Conservation (phyloP, 345 rosid genomes). For the Dimocarpus longan region DNA sequence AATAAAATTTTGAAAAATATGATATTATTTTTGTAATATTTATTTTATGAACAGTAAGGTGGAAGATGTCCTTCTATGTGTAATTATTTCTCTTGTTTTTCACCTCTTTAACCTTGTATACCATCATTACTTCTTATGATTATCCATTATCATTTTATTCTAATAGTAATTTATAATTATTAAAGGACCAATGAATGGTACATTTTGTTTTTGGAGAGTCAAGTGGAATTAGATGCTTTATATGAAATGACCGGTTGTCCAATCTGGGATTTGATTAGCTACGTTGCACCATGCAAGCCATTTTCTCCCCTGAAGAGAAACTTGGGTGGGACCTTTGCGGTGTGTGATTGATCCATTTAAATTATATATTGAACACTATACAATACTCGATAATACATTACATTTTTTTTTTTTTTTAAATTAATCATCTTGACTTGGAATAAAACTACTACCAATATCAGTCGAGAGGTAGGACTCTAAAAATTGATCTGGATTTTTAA, state of each 20-base stretch:
- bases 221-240: slow-evolving; percentile 21
- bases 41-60: too few relatives aligned
- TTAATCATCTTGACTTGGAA: too few relatives aligned
- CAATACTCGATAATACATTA: too few relatives aligned
- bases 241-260: slow-evolving; percentile 23
- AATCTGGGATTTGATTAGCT: not conserved
- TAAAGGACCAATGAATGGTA: not conserved
- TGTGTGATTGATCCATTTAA: too few relatives aligned
- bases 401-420: too few relatives aligned
- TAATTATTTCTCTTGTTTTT: not conserved
- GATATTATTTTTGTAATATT: too few relatives aligned
- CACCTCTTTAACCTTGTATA: not conserved
- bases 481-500: too few relatives aligned
- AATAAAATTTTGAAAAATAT: too few relatives aligned
- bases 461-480: too few relatives aligned
- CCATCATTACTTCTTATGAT: not conserved
- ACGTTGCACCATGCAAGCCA: not conserved
- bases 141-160: not conserved
- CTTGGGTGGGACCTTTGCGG: not conserved
- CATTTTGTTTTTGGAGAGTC: not conserved
- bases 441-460: too few relatives aligned
- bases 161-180: not conserved
- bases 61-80: too few relatives aligned
- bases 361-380: too few relatives aligned
- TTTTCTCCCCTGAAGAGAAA: not conserved